Conservation (phyloP, 1,284 basidiomycete species). For the Apiotrichum veenhuisii region DNA sequence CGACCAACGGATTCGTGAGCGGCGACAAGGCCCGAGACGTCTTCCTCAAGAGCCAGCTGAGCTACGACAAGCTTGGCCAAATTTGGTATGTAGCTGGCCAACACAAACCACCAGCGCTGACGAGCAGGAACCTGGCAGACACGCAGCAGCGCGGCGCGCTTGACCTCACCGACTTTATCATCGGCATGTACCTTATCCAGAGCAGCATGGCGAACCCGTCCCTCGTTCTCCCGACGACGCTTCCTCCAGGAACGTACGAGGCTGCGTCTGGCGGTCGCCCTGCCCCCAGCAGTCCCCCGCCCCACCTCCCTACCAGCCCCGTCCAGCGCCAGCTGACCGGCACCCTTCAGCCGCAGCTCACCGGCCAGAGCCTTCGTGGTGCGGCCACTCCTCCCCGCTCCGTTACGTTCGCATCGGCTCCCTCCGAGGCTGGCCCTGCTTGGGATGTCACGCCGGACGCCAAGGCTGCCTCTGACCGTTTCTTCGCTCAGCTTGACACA, state of each 20-base stretch:
- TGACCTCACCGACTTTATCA: slow-evolving; percentile 87
- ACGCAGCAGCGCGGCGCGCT: slow-evolving; percentile 86
- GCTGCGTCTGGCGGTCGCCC: slow-evolving; percentile 61
- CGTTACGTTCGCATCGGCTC: slow-evolving; percentile 10
- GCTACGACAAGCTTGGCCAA: slow-evolving; percentile 82
- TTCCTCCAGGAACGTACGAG: slow-evolving; percentile 91
- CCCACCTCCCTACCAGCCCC: slow-evolving; percentile 34
- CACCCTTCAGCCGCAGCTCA: slow-evolving; percentile 52
- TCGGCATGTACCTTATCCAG: slow-evolving; percentile 93
- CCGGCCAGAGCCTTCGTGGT: slow-evolving; percentile 40
- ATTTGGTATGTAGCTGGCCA: slow-evolving; percentile 69
- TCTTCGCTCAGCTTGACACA: slow-evolving; percentile 79
- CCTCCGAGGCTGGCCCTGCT: slow-evolving; percentile 32
- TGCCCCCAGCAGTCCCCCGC: slow-evolving; percentile 27
- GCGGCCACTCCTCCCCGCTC: slow-evolving; percentile 18
- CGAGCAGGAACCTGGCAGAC: slow-evolving; percentile 80
- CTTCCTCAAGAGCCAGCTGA: slow-evolving; percentile 88
- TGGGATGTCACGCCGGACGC: slow-evolving; percentile 87
- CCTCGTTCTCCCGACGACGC: slow-evolving; percentile 65
- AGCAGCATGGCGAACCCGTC: slow-evolving; percentile 78
- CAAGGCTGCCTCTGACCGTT: slow-evolving; percentile 73
- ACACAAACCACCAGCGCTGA: not conserved
- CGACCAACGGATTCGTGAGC: slow-evolving; percentile 68
- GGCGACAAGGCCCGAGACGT: slow-evolving; percentile 89
- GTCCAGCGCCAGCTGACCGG: slow-evolving; percentile 53